These are phyloP conservation scores for Taiwanofungus camphoratus DNA, from an alignment of 1,284 basidiomycete genomes.

Conservation along the genomic window DNA sequence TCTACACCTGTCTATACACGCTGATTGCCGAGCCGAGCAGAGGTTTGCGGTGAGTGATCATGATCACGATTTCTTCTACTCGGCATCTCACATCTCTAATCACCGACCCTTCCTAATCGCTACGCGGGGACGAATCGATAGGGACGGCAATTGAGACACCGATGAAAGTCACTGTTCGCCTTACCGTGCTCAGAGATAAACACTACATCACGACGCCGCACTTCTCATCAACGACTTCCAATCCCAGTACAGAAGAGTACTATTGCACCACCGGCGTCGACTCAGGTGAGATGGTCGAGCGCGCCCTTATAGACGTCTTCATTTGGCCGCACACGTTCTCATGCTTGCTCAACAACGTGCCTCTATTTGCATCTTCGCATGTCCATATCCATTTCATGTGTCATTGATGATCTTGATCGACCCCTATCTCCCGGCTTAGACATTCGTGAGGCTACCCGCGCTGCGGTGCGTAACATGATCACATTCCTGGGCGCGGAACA, in stretches of 20 bases:
- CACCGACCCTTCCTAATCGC: neutral
- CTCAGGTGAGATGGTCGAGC: constrained; percentile 25
- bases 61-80: neutral
- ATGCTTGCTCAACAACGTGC: too few relatives aligned
- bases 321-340: too few relatives aligned
- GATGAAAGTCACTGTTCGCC: constrained; percentile 47
- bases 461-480: constrained; percentile 55
- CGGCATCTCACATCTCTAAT: neutral
- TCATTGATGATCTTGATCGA: too few relatives aligned
- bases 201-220: constrained; percentile 54
- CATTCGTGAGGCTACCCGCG: constrained; percentile 46
- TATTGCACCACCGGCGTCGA: constrained; percentile 58
- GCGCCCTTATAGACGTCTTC: neutral
- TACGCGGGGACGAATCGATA: too few relatives aligned
- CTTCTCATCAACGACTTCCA: constrained; percentile 32
- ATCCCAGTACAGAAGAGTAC: constrained; percentile 33
- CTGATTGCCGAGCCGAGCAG: constrained; percentile 29
- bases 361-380: too few relatives aligned
- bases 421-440: constrained; percentile 30
- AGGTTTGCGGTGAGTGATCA: constrained; percentile 47
- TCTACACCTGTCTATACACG: too few relatives aligned
- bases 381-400: too few relatives aligned
- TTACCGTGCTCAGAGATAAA: constrained; percentile 51
- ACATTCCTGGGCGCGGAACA: constrained; percentile 39
- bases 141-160: constrained; percentile 61